phyloP scores from a whole-genome alignment of 176 grass and related monocot genomes.

The Tuctoria greenei region DNA sequence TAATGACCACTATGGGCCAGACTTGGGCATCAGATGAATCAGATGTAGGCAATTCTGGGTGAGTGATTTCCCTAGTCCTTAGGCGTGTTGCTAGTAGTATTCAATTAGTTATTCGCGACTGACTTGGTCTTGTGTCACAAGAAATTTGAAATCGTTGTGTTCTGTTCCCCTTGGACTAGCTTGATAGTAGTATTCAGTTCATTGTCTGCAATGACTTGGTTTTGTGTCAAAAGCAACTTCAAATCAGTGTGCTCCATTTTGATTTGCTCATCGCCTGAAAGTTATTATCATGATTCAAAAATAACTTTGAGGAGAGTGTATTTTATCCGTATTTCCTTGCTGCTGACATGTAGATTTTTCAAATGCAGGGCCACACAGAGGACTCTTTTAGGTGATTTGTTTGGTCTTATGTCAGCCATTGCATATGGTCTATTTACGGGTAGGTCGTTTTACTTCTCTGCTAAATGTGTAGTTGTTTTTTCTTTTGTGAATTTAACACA shows the following conservation, averaged over 20 bases:
- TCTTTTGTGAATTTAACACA: not conserved
- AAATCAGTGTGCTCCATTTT: not conserved
- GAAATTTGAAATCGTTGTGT: not conserved
- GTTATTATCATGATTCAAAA: not conserved
- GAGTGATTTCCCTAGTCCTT: slow-evolving; percentile 31
- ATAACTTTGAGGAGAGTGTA: not conserved
- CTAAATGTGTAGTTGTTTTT: not conserved
- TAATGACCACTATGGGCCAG: slow-evolving; percentile 95
- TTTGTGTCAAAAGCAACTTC: not conserved
- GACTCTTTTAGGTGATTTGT: slow-evolving; percentile 86
- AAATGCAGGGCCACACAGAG: slow-evolving; percentile 65
- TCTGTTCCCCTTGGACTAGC: not conserved
- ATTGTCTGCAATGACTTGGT: slow-evolving; percentile 2
- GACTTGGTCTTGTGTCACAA: not conserved
- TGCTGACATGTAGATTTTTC: slow-evolving; percentile 32
- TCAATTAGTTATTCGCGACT: not conserved
- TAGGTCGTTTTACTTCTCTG: slow-evolving; percentile 33
- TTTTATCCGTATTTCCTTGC: not conserved
- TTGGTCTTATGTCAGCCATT: slow-evolving; percentile 89
- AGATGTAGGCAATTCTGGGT: slow-evolving; percentile 63
- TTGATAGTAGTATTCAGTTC: slow-evolving; percentile 12
- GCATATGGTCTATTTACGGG: slow-evolving; percentile 91
- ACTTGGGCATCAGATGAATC: slow-evolving; percentile 96
- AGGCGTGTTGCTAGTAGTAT: not conserved
- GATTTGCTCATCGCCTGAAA: not conserved